Conservation (phyloP, 495 filamentous ascomycete genomes). For the Penicillium flavigenum region DNA sequence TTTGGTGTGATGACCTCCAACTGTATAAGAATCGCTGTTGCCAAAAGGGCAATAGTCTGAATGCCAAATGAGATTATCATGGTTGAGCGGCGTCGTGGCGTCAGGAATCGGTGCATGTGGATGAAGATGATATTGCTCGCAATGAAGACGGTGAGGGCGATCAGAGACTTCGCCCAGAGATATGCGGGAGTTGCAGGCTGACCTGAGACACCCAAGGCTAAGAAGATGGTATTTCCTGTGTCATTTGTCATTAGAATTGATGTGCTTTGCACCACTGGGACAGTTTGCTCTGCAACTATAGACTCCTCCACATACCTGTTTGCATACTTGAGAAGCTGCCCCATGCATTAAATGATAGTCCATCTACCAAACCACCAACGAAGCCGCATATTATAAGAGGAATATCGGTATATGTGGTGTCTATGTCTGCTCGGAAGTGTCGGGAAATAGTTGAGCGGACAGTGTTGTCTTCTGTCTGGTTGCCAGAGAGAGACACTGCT, state of each 20-base stretch:
- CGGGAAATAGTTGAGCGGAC: slow-evolving; percentile 14
- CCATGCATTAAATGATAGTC: slow-evolving; percentile 48
- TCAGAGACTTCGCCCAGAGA: slow-evolving; percentile 45
- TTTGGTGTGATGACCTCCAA: slow-evolving; percentile 34
- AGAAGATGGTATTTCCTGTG: slow-evolving; percentile 43
- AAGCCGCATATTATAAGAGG: slow-evolving; percentile 40
- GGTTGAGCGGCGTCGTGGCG: slow-evolving; percentile 46
- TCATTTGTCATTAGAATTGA: background rate
- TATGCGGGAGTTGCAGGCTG: slow-evolving; percentile 40
- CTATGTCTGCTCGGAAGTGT: slow-evolving; percentile 18
- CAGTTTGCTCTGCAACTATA: background rate
- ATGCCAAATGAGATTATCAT: slow-evolving; percentile 55
- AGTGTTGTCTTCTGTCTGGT: slow-evolving; percentile 15
- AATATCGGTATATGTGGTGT: slow-evolving; percentile 32
- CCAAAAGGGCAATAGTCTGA: slow-evolving; percentile 52
- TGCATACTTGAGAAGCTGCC: slow-evolving; percentile 60
- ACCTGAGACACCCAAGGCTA: slow-evolving; percentile 39
- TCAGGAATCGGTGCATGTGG: slow-evolving; percentile 29
- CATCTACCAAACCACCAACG: slow-evolving; percentile 41
- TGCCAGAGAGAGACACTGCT: slow-evolving; percentile 26
- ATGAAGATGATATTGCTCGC: slow-evolving; percentile 39
- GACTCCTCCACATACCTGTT: slow-evolving; percentile 40
- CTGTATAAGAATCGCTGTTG: slow-evolving; percentile 55
- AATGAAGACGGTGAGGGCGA: slow-evolving; percentile 36
- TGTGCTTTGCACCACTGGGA: background rate